phyloP scores from a whole-genome alignment of 2,329 filamentous ascomycete genomes.

The Aspergillus nomiae region DNA sequence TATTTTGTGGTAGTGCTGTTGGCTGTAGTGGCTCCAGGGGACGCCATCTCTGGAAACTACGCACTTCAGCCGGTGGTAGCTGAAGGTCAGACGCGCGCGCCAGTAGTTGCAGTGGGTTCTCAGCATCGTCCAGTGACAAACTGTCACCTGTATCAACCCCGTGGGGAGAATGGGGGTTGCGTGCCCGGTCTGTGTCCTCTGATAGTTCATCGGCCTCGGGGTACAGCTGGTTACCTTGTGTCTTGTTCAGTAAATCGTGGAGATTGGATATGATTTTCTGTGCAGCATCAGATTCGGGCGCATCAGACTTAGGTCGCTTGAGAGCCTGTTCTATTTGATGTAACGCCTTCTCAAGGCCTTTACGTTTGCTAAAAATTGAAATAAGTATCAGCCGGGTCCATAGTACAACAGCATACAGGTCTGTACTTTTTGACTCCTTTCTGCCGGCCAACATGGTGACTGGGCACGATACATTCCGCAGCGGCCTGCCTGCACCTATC shows the following conservation, averaged over 20 bases:
- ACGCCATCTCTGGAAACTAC: constrained; percentile 25
- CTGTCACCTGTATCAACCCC: constrained; percentile 49
- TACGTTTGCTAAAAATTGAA: constrained; percentile 61
- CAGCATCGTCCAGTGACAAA: constrained; percentile 69
- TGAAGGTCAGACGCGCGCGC: constrained; percentile 71
- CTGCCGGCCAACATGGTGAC: constrained; percentile 72
- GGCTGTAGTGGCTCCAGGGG: constrained; percentile 39
- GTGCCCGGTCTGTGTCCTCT: constrained; percentile 32
- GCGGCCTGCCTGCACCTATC: constrained; percentile 62
- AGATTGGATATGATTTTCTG: constrained; percentile 47
- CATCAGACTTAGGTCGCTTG: constrained; percentile 54
- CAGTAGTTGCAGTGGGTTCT: constrained; percentile 73
- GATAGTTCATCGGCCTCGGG: constrained; percentile 31
- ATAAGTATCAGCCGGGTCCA: constrained; percentile 12
- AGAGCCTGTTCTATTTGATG: constrained; percentile 73
- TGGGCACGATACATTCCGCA: constrained; percentile 67
- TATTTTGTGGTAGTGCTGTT: constrained; percentile 34
- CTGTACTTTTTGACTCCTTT: constrained; percentile 76
- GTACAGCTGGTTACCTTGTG: constrained; percentile 42
- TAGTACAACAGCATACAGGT: neutral
- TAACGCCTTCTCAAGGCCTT: constrained; percentile 72
- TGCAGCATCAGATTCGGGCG: constrained; percentile 45
- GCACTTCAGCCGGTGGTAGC: constrained; percentile 46
- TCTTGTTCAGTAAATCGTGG: constrained; percentile 54
- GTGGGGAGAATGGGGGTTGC: constrained; percentile 23